Conservation (phyloP, 345 rosid genomes). For the Zanthoxylum bungeanum region DNA sequence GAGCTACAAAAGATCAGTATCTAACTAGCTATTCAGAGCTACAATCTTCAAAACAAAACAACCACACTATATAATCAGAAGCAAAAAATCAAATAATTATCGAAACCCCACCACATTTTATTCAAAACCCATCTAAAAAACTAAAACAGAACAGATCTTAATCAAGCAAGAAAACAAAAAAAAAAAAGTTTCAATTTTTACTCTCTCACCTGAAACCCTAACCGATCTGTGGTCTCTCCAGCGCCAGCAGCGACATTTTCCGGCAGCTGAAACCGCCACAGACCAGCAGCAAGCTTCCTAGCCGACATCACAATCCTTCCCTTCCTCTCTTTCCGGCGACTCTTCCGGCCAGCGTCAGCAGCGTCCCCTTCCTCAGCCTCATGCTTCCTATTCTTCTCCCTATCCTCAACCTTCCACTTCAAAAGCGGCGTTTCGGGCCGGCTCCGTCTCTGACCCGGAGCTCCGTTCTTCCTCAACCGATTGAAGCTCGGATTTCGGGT, state of each 20-base stretch:
- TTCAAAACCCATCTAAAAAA: not conserved
- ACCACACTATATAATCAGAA: not conserved
- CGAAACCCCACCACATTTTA: slow-evolving; percentile 9
- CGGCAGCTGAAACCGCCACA: slow-evolving; percentile 82
- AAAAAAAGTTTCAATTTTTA: not conserved
- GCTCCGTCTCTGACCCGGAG: slow-evolving; percentile 48
- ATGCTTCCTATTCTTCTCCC: no score
- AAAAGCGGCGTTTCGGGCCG: slow-evolving; percentile 80
- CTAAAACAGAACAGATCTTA: slow-evolving; percentile 15
- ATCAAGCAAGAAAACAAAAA: slow-evolving; percentile 3
- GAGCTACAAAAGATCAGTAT: slow-evolving; percentile 17
- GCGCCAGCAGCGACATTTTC: slow-evolving; percentile 34
- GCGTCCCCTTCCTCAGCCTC: no score
- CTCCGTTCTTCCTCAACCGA: slow-evolving; percentile 47
- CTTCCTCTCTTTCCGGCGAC: slow-evolving; percentile 33
- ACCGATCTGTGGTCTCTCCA: slow-evolving; percentile 34
- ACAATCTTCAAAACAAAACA: slow-evolving; percentile 23
- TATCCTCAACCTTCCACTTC: slow-evolving; percentile 83
- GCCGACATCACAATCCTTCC: slow-evolving; percentile 46
- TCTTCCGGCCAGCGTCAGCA: slow-evolving; percentile 21
- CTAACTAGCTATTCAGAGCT: not conserved
- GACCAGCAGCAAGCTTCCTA: slow-evolving; percentile 84
- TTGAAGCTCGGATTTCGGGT: slow-evolving; percentile 45
- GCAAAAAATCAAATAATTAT: slow-evolving; percentile 17
- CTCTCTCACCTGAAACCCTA: slow-evolving; percentile 63